These are phyloP conservation scores for Phlebiopsis flavidoalba DNA, from an alignment of 768 basidiomycete species.

Conservation along the genomic window DNA sequence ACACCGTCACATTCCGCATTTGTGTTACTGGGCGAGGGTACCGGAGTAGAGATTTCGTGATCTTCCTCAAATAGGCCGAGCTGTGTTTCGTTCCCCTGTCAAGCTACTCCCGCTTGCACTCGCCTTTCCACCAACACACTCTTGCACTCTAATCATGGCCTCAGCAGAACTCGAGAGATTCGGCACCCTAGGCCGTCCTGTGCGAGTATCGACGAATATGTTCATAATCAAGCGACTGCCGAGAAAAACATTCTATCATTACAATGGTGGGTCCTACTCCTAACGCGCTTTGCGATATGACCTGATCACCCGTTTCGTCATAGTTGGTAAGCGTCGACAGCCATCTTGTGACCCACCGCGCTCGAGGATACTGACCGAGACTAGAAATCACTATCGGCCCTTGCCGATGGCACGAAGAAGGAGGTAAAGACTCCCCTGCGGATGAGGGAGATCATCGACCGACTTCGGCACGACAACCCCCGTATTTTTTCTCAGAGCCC, in stretches of 20 bases:
- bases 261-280: conserved; percentile 5
- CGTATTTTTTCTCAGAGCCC: not conserved
- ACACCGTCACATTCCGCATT: not conserved
- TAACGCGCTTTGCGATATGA: not conserved
- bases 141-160: not conserved
- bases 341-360: not conserved
- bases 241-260: conserved; percentile 6
- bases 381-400: not conserved
- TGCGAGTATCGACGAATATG: conserved; percentile 3
- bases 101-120: not conserved
- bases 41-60: not conserved
- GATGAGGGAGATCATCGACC: conserved; percentile 3
- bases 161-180: not conserved
- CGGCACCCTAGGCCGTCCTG: not conserved
- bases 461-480: conserved; percentile 1
- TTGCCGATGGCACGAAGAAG: not conserved
- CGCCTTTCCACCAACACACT: not conserved
- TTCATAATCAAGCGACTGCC: conserved; percentile 3
- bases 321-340: not conserved
- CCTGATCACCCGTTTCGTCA: not conserved
- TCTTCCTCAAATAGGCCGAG: not conserved
- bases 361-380: not conserved
- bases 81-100: not conserved
- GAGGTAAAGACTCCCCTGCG: not conserved
- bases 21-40: not conserved